Evolutionary conservation across 2,329 filamentous ascomycete genomes (phyloP), one percentile per base, ranked within the genome.

Genomic region (Rutstroemia sp.): DNA sequence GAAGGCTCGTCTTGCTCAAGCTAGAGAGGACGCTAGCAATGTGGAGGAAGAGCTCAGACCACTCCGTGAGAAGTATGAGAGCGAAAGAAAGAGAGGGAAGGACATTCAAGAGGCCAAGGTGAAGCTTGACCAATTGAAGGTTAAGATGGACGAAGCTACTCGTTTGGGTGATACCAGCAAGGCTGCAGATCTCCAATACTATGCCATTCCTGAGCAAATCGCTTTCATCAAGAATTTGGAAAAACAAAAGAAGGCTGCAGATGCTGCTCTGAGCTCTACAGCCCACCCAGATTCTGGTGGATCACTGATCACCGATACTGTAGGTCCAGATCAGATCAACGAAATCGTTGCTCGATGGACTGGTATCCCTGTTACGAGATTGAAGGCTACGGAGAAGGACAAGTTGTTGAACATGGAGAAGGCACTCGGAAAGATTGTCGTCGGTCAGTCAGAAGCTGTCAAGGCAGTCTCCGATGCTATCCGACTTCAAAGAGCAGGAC

Each of bases 381-480:
- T 99, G 42, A 92, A 88, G 76, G 96, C 94, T 0, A 88, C 91
- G 0, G 94, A 99, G 75, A 97, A 96, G 75, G 94, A 99, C 71
- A 97, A 97, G 78, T 80, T 99, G n/a, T 81, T 99, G 61, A 81
- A 95, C 68, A 99, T 99, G 94, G 94, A 99, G 75, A 87, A 83
- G 68, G 85, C 87, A 48, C 83, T 99, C 6, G 77, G 82, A 62
- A 88, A 91, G 71, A 75, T 95, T 23, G 94, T 99, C 17, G 85
- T 99, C 52, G 94, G 94, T 51, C 94, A 99, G 73, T 90, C 84
- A 70, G 94, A 99, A 74, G 94, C 94, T 34, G 94, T 97, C 49
- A 81, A 82, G 56, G 90, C 92, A 1, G 94, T 99, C 34, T 92
- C 92, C 54, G 97, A 99, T 67, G 91, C 94, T 53, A 99, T 99